Evolutionary conservation across 1,284 basidiomycete genomes (phyloP).

Genomic region (Sporisorium reilianum): DNA sequence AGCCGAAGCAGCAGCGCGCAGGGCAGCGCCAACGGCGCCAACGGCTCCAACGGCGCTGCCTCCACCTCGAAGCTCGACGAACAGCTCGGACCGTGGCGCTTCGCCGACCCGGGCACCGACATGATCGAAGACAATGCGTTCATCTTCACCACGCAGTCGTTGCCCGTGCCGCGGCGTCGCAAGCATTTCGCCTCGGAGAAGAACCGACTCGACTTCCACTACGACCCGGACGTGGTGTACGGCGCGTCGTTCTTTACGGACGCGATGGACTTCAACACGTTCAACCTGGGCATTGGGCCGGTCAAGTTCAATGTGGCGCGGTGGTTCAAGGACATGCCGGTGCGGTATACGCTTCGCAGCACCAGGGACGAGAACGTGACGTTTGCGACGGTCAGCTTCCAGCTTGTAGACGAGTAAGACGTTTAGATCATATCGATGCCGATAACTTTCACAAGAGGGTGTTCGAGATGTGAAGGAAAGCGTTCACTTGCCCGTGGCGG

Average conservation of each 20-base stretch:
- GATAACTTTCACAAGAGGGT: too few relatives aligned
- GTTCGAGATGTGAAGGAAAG: background rate
- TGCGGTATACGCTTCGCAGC: constrained; percentile 70
- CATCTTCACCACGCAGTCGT: constrained; percentile 68
- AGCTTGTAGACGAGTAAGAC: constrained; percentile 67
- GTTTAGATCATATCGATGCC: too few relatives aligned
- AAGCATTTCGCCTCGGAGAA: constrained; percentile 69
- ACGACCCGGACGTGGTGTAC: constrained; percentile 69
- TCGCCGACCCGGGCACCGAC: constrained; percentile 68
- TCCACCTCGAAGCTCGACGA: constrained; percentile 52
- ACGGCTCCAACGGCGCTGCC: background rate
- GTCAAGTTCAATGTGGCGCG: constrained; percentile 57
- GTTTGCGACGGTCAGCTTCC: constrained; percentile 70
- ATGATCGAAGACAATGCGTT: constrained; percentile 71
- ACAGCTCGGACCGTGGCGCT: constrained; percentile 70
- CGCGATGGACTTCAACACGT: constrained; percentile 64
- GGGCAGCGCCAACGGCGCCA: constrained; percentile 4
- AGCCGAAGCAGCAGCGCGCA: constrained; percentile 22
- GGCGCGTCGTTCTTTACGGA: constrained; percentile 63
- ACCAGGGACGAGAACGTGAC: constrained; percentile 68
- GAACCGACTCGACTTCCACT: constrained; percentile 64
- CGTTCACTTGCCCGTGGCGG: constrained; percentile 50
- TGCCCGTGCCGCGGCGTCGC: constrained; percentile 68
- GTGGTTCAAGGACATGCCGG: constrained; percentile 70
- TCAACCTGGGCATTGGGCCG: constrained; percentile 61